Evolutionary conservation across 768 basidiomycete species (phyloP).

Genomic region (Trametes cingulata): DNA sequence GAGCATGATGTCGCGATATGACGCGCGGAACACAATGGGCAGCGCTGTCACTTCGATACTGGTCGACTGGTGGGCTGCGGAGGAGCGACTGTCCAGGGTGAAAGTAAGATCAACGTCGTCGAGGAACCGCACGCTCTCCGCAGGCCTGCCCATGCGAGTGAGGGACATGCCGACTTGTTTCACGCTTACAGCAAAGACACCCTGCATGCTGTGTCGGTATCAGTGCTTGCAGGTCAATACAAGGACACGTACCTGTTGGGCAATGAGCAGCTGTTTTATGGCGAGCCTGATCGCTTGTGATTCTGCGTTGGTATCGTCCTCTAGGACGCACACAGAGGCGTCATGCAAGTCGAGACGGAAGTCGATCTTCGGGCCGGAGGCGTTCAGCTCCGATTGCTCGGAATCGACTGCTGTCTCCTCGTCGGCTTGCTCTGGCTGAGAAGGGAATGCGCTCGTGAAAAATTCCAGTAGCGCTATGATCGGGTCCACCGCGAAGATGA

Average conservation of each 20-base stretch:
- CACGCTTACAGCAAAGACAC: constrained; percentile 77
- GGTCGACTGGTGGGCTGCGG: constrained; percentile 67
- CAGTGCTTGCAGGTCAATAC: not conserved
- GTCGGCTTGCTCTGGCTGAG: constrained; percentile 20
- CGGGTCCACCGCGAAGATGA: constrained; percentile 92
- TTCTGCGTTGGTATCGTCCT: constrained; percentile 74
- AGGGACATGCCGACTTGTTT: constrained; percentile 91
- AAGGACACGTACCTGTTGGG: constrained; percentile 72
- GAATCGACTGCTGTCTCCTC: constrained; percentile 9
- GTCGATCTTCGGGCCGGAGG: constrained; percentile 39
- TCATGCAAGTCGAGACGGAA: constrained; percentile 89
- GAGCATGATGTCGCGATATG: constrained; percentile 89
- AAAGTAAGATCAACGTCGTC: constrained; percentile 90
- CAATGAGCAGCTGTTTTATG: constrained; percentile 83
- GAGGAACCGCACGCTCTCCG: constrained; percentile 87
- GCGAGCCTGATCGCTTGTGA: constrained; percentile 86
- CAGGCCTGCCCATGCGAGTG: constrained; percentile 77
- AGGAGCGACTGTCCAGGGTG: constrained; percentile 82
- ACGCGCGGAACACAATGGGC: constrained; percentile 91
- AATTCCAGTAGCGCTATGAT: constrained; percentile 88
- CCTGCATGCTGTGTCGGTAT: constrained; percentile 42
- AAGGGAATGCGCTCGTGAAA: constrained; percentile 59
- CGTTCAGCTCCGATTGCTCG: not conserved
- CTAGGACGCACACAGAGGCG: constrained; percentile 84
- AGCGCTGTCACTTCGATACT: constrained; percentile 81